These are phyloP conservation scores for Didymella segeticola DNA, from an alignment of 2,329 filamentous ascomycete genomes.

Conservation along the genomic window DNA sequence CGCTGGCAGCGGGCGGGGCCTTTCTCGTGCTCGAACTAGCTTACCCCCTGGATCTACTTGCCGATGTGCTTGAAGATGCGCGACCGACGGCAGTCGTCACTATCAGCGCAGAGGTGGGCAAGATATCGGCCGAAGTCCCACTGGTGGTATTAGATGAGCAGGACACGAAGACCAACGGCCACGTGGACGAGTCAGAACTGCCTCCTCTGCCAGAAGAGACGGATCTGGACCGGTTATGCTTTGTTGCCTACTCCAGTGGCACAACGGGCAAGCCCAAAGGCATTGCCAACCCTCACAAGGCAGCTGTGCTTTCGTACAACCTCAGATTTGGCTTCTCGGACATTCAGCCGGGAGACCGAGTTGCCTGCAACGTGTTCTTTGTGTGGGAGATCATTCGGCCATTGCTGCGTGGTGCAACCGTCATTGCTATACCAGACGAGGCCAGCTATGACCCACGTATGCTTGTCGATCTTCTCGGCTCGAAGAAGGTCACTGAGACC, in stretches of 20 bases:
- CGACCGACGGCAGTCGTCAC: conserved; percentile 75
- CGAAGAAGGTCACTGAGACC: conserved; percentile 75
- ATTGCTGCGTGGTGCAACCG: conserved; percentile 76
- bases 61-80: conserved; percentile 79
- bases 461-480: conserved; percentile 72
- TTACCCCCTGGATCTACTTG: conserved; percentile 75
- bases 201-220: conserved; percentile 65
- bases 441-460: conserved; percentile 78
- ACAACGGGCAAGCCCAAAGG: conserved; percentile 82
- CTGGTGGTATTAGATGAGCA: conserved; percentile 69
- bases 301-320: conserved; percentile 76
- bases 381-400: conserved; percentile 85
- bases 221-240: conserved; percentile 76
- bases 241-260: conserved; percentile 82
- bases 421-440: conserved; percentile 76
- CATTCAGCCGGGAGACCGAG: conserved; percentile 73
- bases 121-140: conserved; percentile 69
- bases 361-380: conserved; percentile 90
- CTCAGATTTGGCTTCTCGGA: conserved; percentile 74
- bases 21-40: conserved; percentile 82
- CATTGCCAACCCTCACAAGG: conserved; percentile 79
- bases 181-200: conserved; percentile 53
- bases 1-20: conserved; percentile 78
- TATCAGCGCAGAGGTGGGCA: conserved; percentile 66
- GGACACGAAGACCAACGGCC: conserved; percentile 27